Percentiles rank a stretch among this genome's conserved stretches.
Conservation (phyloP, 2,329 filamentous ascomycete genomes). For the Cladophialophora chaetospira region DNA sequence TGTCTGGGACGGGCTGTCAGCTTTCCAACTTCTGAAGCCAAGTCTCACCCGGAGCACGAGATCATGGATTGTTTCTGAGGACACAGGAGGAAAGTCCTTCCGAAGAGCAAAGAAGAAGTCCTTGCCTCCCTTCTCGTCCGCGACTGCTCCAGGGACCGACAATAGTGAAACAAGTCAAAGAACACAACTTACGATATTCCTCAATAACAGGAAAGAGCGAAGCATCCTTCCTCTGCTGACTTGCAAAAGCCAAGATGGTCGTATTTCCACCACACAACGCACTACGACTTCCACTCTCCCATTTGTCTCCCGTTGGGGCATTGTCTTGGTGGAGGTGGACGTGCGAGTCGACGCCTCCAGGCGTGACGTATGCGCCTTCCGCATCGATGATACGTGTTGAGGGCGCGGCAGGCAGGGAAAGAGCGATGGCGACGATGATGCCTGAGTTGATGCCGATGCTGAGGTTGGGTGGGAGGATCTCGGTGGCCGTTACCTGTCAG, state of each 20-base stretch:
- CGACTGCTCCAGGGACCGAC: too few species aligned
- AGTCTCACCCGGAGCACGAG: too few species aligned
- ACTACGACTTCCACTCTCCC: conserved; percentile 54
- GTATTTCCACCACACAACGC: conserved; percentile 63
- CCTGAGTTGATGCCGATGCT: conserved; percentile 53
- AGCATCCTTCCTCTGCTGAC: conserved; percentile 51
- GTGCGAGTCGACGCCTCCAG: conserved; percentile 54
- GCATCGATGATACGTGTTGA: conserved; percentile 48
- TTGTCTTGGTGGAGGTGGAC: conserved; percentile 53
- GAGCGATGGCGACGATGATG: conserved; percentile 50
- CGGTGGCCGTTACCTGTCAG: conserved; percentile 50
- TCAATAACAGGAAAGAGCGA: conserved; percentile 51
- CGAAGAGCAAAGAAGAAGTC: too few species aligned
- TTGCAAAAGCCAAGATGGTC: conserved; percentile 60
- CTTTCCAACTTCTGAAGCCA: too few species aligned
- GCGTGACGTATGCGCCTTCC: conserved; percentile 36
- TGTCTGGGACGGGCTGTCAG: too few species aligned
- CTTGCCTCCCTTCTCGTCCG: too few species aligned
- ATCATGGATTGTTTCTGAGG: too few species aligned
- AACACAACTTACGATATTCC: too few species aligned
- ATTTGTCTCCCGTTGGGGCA: conserved; percentile 48
- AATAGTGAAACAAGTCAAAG: too few species aligned
- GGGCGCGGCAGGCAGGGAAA: conserved; percentile 38
- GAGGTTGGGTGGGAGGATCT: conserved; percentile 46
- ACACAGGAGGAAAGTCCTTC: too few species aligned